Conservation (phyloP, 257 asterid genomes). For the Euphrasia confusa region DNA sequence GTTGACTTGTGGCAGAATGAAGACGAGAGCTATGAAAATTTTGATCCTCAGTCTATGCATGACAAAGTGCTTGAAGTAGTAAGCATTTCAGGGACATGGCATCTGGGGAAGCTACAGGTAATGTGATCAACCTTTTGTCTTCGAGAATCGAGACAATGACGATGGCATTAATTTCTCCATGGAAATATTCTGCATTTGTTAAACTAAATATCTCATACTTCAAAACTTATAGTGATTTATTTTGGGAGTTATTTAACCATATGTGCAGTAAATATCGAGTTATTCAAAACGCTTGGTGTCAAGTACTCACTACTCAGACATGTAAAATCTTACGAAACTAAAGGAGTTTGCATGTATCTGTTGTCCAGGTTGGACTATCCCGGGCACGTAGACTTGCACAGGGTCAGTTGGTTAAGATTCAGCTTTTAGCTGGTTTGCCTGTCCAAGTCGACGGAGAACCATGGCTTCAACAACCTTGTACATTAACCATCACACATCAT, state of each 20-base stretch:
- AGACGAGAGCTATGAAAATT: conserved; percentile 79
- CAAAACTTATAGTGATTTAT: not conserved
- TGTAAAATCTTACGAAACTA: not conserved
- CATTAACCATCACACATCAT: conserved; percentile 74
- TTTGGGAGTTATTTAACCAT: conserved; percentile 6
- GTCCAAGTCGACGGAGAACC: conserved; percentile 99
- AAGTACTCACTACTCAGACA: not conserved
- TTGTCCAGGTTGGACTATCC: conserved; percentile 83
- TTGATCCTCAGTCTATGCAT: conserved; percentile 98
- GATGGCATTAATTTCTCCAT: not conserved
- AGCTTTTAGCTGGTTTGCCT: conserved; percentile 77
- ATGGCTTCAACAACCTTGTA: conserved; percentile 90
- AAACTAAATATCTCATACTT: not conserved
- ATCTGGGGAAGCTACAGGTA: conserved; percentile 97
- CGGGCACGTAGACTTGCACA: conserved; percentile 94
- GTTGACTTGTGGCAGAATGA: conserved; percentile 99
- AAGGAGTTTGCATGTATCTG: not conserved
- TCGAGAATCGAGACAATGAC: not conserved
- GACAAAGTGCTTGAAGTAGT: conserved; percentile 96
- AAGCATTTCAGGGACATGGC: conserved; percentile 99
- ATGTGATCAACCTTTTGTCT: conserved; percentile 19
- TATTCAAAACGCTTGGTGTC: not conserved
- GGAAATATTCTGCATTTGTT: conserved; percentile 8
- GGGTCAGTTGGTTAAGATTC: conserved; percentile 89
- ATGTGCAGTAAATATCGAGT: not conserved